A percentile compares a stretch with the other conserved stretches of the same genome.
These are phyloP conservation scores for Coniochaeta sp. DNA, from an alignment of 2,329 filamentous ascomycete species.

Conservation along the genomic window DNA sequence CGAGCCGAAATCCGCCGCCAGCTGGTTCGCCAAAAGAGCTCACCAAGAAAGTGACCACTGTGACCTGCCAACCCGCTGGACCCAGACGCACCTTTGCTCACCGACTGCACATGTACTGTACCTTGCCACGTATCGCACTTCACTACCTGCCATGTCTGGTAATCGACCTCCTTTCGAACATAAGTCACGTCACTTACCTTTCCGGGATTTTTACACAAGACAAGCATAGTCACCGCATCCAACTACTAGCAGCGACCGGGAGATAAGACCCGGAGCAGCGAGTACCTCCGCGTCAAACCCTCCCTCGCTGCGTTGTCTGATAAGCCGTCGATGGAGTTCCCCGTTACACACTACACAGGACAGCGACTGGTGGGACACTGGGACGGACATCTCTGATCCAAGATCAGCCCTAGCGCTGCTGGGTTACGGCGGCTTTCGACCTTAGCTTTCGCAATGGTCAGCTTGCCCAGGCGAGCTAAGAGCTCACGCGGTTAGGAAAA, in stretches of 20 bases:
- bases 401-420: neutral
- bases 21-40: neutral
- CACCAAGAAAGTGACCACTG: too few relatives aligned
- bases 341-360: neutral
- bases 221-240: neutral
- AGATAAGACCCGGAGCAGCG: neutral
- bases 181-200: neutral
- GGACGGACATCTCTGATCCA: neutral
- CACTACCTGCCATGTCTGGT: neutral
- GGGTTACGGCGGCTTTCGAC: neutral
- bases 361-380: neutral
- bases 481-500: neutral
- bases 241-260: neutral
- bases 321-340: neutral
- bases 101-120: neutral
- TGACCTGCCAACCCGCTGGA: neutral
- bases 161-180: neutral
- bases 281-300: neutral
- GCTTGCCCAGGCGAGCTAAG: too few relatives aligned
- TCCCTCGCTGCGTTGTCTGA: neutral
- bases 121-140: too few relatives aligned
- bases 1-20: neutral
- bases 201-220: neutral
- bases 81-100: neutral
- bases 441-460: neutral